Conservation (phyloP, 78 protist species). For the Dictyostelium capitatum region DNA sequence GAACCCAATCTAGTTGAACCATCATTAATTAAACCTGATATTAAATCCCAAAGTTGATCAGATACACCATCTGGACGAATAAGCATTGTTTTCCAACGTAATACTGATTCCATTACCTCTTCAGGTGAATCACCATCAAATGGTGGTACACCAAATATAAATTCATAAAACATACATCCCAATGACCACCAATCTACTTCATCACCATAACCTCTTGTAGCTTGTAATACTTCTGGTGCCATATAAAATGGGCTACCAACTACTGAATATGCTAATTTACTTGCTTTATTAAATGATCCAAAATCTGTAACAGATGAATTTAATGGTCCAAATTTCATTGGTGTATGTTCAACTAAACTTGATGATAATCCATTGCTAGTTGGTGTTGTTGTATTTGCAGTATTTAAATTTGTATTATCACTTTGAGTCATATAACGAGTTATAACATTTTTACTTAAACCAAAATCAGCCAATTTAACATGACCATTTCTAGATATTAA, state of each 20-base stretch:
- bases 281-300: constrained; percentile 23
- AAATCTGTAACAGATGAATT: constrained; percentile 58
- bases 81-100: constrained; percentile 70
- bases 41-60: constrained; percentile 5
- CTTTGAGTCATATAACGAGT: constrained; percentile 21
- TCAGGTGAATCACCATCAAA: constrained; percentile 90
- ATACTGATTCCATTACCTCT: constrained; percentile 82
- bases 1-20: constrained; percentile 76
- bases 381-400: constrained; percentile 12
- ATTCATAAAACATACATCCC: constrained; percentile 88
- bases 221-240: constrained; percentile 93
- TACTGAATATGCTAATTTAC: constrained; percentile 28
- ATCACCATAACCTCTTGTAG: constrained; percentile 83
- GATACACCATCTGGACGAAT: constrained; percentile 32
- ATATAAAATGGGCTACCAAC: constrained; percentile 93
- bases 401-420: neutral
- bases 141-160: constrained; percentile 90
- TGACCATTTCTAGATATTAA: constrained; percentile 92
- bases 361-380: neutral
- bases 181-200: constrained; percentile 96
- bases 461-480: constrained; percentile 95
- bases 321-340: constrained; percentile 49
- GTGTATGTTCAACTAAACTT: constrained; percentile 36
- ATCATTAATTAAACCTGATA: constrained; percentile 29
- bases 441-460: constrained; percentile 88